Percentiles rank a stretch among this genome's conserved stretches.
Conservation (phyloP, 2,329 filamentous ascomycete species). For the Xylaria sp. region DNA sequence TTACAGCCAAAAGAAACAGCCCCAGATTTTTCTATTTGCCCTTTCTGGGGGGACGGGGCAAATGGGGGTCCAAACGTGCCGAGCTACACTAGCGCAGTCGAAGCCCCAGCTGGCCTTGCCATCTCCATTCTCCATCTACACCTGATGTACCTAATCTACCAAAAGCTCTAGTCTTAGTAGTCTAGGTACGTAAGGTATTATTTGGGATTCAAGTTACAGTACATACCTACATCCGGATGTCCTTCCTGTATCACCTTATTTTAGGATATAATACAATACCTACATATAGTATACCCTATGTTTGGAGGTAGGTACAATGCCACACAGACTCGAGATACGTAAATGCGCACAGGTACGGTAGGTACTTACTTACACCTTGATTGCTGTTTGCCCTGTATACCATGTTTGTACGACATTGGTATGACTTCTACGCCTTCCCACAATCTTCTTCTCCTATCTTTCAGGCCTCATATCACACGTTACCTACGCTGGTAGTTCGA, state of each 20-base stretch:
- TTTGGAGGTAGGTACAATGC: not conserved
- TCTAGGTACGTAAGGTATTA: constrained; percentile 2
- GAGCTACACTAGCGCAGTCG: not conserved
- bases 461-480: not conserved
- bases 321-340: not conserved
- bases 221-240: constrained; percentile 7
- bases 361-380: not conserved
- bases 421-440: constrained; percentile 10
- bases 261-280: constrained; percentile 3
- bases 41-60: constrained; percentile 30
- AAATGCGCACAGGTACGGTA: not conserved
- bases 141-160: too few relatives aligned
- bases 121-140: not conserved
- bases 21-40: constrained; percentile 31
- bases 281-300: not conserved
- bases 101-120: constrained; percentile 3
- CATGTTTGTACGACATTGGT: constrained; percentile 16
- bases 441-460: constrained; percentile 8
- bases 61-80: constrained; percentile 28
- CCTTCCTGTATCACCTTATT: constrained; percentile 15
- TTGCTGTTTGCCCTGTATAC: constrained; percentile 23
- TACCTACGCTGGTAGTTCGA: not conserved
- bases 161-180: not conserved
- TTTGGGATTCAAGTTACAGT: not conserved
- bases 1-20: constrained; percentile 26